Base-by-base conservation (phyloP, 441 rosid species). In the Jatropha multifida region DNA sequence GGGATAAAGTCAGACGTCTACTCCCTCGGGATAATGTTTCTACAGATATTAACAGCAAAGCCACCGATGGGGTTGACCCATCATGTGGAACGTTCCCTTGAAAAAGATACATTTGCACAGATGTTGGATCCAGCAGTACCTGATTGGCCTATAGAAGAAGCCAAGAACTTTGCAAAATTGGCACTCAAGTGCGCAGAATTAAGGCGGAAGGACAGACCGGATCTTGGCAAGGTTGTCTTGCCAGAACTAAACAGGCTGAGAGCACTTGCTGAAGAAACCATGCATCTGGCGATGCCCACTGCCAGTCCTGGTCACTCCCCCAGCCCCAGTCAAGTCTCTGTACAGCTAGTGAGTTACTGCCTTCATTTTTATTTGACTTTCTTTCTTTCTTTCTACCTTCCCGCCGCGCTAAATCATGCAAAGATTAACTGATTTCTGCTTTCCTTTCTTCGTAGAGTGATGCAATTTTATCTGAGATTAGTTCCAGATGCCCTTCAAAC, bases 181-280 rank as follows among this genome's bases (percentile, higher is more conserved):
- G 85, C 99, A 8, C 86, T 96, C 23, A 79, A 89, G 83, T 96
- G 97, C 68, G 81, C 99, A 10, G 94, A 92, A 86, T 75, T 92
- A 37, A 89, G 99, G 81, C 78, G 97, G 63, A 96, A 90, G 79
- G 99, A 96, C 78, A 84, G 98, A 68, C 98, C 98, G 0, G 97
- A 95, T 79, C 91, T 92, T 44, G 90, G 89, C 40, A 89, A 82
- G 74, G 90, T 85, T 65, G 78, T 93, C 13, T 74, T 95, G 86
- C 97, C 95, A 12, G 91, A 87, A 79, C 92, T 95, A 18, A 82
- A 92, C 82, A 86, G 87, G 79, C 79, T 92, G 81, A 87, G 94
- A 85, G 73, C 72, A 14, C 75, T 92, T 44, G 96, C 92, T 2
- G 99, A 95, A 80, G 89, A 84, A 73, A 75, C 77, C 44, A 77